Base-by-base conservation (phyloP, 1,284 basidiomycete genomes). In the Porodaedalea pini region DNA sequence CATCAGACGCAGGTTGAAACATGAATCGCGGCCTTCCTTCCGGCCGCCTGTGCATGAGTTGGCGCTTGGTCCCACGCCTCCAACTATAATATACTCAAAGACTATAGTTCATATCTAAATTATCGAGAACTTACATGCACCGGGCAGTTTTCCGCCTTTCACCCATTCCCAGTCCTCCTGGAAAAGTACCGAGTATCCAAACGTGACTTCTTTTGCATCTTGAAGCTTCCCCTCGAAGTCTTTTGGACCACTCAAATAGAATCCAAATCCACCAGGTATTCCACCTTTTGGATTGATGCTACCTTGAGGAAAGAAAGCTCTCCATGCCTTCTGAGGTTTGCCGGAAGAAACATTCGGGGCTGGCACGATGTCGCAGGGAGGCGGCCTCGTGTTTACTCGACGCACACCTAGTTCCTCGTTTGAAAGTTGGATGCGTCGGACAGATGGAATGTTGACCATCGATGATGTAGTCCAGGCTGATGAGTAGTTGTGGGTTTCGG, bases 251-350 rank as follows among this genome's bases (percentile, higher is more conserved):
- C 31, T 47, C 4, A 69, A 11, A 57, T 69, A 66, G 54, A 67
- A 67, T 3, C 68, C 67, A 27, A 69, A 66, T 1, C 68, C 68
- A 10, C 68, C 68, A 34, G 77, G 74, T 5, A 77, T 72, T 0
- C 66, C 59, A 1, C 69, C 77, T 5, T 71, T 68, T 0, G 84
- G 83, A 57, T 83, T 86, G 63, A 83, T 79, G 65, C 81, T 83
- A 1, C 83, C 83, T 54, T 76, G 67, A 0, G 81, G 78, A 62
- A 82, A 88, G 21, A 78, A 66, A 0, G 84, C 83, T 64, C 85
- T 79, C 82, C 83, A 86, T 13, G 82, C 75, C 11, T 64, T 58
- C 1, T 65, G 57, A 4, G 75, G 51, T 70, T 47, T 69, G 56
- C 54, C 19, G 21, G 45, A 0, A 31, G 47, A n/a, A 63, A 60